Evolutionary conservation across 169 alveolate genomes (phyloP), one percentile per base, ranked within the genome.

Genomic region (Eimeria sp.): DNA sequence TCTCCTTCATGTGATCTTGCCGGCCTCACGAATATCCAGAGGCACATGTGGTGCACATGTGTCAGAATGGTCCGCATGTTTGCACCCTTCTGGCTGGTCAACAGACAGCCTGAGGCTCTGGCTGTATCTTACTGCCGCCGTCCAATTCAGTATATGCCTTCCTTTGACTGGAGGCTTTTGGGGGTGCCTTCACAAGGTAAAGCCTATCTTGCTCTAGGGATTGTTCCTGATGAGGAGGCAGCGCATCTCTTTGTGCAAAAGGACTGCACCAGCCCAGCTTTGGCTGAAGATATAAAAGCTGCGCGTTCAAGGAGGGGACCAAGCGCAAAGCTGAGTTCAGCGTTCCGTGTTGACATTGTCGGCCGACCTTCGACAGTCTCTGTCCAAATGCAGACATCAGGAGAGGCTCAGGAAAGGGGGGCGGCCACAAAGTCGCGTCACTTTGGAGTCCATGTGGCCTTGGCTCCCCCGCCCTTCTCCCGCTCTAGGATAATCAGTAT

Each of bases 391-490:
- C 83, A 62, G 33, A 43, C 46, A 3, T 43, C 66, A 87, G 46
- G 66, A 37, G 49, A 49, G 9, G 66, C 46, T 25, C 49, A 4
- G 11, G 20, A 6, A 46, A 87, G 49, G 80, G 54, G 30, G 23
- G 66, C 13, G n/a, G 4, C 60, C 25, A 85, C 25, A 85, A 85
- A 62, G 25, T 62, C 30, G 30, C 58, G 56, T 25, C 82, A 43
- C 66, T 72, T 89, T 30, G 96, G 96, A 30, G 90, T 95, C 46
- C 71, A 85, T 18, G 95, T 85, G 58, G 37, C 95, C 1, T 89
- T 95, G 43, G 96, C 96, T 27, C 96, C 96, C n/a, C 96, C 96
- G 82, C 96, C 96, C 18, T 95, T 95, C 66, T 85, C 91, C 33
- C 95, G 96, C 62, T 85, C 96, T 11, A 95, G 89, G 49, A 74